Evolutionary conservation across 768 basidiomycete species (phyloP).

Genomic region (Lentinus brumalis): DNA sequence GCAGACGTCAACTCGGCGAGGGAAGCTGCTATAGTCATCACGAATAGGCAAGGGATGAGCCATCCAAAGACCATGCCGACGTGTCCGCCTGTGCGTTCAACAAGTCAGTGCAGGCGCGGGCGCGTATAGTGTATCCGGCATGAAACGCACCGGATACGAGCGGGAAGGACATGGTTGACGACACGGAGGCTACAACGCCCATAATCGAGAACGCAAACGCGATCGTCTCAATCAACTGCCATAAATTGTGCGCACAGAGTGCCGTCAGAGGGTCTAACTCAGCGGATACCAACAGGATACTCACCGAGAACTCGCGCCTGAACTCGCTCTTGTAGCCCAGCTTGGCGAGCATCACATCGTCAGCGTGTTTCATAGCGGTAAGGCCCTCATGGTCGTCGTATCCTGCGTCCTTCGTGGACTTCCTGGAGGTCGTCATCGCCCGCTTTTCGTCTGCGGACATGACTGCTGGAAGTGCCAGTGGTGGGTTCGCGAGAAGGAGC

Average conservation of each 20-base stretch:
- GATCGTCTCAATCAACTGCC: constrained; percentile 59
- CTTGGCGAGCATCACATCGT: constrained; percentile 59
- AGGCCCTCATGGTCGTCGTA: constrained; percentile 16
- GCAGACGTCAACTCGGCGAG: constrained; percentile 74
- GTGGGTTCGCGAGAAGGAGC: constrained; percentile 8
- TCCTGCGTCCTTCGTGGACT: neutral
- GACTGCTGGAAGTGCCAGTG: neutral
- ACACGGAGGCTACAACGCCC: constrained; percentile 71
- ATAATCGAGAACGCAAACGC: constrained; percentile 72
- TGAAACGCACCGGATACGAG: constrained; percentile 54
- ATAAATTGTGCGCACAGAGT: neutral
- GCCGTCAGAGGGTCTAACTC: neutral
- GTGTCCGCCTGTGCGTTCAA: constrained; percentile 55
- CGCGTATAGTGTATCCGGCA: neutral
- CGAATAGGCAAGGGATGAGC: constrained; percentile 71
- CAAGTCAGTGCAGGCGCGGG: neutral
- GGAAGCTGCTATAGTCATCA: constrained; percentile 66
- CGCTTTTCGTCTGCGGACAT: constrained; percentile 27
- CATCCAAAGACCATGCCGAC: constrained; percentile 80
- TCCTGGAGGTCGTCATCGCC: constrained; percentile 12
- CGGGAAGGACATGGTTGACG: constrained; percentile 66
- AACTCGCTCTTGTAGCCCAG: constrained; percentile 76
- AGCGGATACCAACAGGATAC: constrained; percentile 16
- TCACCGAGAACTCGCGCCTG: constrained; percentile 71
- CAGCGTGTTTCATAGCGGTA: constrained; percentile 40